A percentile compares a stretch with the other conserved stretches of the same genome.
Conservation (phyloP, 1,284 basidiomycete genomes). For the Boletus semigastroideus region DNA sequence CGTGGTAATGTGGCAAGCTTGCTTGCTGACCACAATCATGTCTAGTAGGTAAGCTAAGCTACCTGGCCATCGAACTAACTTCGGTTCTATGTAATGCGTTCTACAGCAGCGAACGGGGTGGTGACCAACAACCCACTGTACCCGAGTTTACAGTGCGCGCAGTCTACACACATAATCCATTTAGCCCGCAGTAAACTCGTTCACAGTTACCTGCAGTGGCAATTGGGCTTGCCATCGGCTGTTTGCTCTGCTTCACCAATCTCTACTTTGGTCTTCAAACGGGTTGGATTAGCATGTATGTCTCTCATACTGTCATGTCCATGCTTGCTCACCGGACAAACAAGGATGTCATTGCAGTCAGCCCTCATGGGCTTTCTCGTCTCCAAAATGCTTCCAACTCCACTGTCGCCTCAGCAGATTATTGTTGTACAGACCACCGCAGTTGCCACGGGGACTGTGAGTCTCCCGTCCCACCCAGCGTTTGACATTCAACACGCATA, state of each 20-base stretch:
- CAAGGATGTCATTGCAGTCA: constrained; percentile 94
- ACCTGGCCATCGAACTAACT: no score
- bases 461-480: constrained; percentile 12
- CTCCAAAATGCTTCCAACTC: constrained; percentile 69
- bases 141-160: constrained; percentile 32
- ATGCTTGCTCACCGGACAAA: constrained; percentile 1
- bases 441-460: constrained; percentile 81
- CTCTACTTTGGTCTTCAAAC: constrained; percentile 77
- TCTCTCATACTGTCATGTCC: neutral
- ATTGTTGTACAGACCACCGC: constrained; percentile 95
- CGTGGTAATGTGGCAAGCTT: constrained; percentile 21
- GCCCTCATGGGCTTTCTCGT: constrained; percentile 89
- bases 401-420: constrained; percentile 86
- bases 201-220: constrained; percentile 46
- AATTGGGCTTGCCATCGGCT: constrained; percentile 68
- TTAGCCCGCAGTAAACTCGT: neutral
- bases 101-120: neutral
- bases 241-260: constrained; percentile 74
- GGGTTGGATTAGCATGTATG: constrained; percentile 73
- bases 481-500: neutral
- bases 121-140: neutral
- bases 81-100: neutral
- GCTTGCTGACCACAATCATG: no score
- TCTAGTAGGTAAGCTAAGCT: constrained; percentile 13
- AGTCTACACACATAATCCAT: neutral